These are phyloP conservation scores for Kwoniella sp. DNA, from an alignment of 768 basidiomycete genomes.

Conservation along the genomic window DNA sequence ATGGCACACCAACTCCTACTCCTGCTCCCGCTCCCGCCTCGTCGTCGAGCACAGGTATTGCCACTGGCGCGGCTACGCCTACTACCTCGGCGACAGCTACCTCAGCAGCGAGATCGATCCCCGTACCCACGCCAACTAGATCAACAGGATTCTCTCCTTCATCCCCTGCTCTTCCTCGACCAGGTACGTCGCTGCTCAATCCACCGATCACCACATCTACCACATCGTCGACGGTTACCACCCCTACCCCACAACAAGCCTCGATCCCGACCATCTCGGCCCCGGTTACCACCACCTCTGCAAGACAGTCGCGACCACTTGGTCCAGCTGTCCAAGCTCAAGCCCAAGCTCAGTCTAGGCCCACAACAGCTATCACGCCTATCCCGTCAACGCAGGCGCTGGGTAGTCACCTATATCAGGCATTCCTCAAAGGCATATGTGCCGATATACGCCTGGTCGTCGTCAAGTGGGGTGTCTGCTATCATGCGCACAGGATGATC, in stretches of 20 bases:
- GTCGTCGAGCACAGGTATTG: no score
- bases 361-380: conserved; percentile 13
- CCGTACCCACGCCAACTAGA: not conserved
- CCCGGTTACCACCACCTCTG: not conserved
- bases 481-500: conserved; percentile 79
- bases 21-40: not conserved
- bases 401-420: conserved; percentile 67
- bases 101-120: not conserved
- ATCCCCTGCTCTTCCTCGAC: not conserved
- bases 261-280: not conserved
- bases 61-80: not conserved
- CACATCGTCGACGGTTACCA: no score
- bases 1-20: not conserved
- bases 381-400: conserved; percentile 7
- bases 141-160: not conserved
- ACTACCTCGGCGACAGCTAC: not conserved
- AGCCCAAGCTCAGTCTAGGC: not conserved
- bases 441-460: conserved; percentile 77
- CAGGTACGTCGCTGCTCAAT: not conserved
- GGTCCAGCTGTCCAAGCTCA: not conserved
- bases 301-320: not conserved
- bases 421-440: conserved; percentile 71
- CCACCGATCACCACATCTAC: not conserved
- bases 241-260: not conserved
- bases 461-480: conserved; percentile 71